Evolutionary conservation across 2,329 filamentous ascomycete genomes (phyloP).

Genomic region (Alternaria incomplexa): DNA sequence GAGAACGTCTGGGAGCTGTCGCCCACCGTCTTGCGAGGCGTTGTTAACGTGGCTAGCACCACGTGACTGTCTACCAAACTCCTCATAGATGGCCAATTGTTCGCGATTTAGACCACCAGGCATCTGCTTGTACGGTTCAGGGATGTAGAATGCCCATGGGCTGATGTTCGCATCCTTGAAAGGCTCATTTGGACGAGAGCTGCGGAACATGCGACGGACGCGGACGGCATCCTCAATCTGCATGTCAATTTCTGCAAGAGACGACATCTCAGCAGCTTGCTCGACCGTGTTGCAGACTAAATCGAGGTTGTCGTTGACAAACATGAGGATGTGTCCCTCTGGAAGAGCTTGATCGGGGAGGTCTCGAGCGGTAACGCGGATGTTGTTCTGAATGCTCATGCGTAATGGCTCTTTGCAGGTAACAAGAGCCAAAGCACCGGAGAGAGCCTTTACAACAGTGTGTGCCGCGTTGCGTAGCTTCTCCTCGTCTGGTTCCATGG

Average conservation of each 20-base stretch:
- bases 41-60: constrained; percentile 63
- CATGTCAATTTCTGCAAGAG: constrained; percentile 91
- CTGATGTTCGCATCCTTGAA: constrained; percentile 84
- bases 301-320: constrained; percentile 96
- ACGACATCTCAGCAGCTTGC: constrained; percentile 91
- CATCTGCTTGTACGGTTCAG: constrained; percentile 88
- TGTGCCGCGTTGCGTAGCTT: constrained; percentile 85
- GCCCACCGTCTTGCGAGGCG: constrained; percentile 63
- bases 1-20: constrained; percentile 67
- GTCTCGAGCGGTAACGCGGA: constrained; percentile 78
- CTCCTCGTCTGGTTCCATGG: constrained; percentile 88
- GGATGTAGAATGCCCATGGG: constrained; percentile 92
- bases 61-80: constrained; percentile 87
- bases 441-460: constrained; percentile 93
- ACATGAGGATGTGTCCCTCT: constrained; percentile 96
- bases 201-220: constrained; percentile 75
- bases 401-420: constrained; percentile 96
- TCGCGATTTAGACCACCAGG: constrained; percentile 84
- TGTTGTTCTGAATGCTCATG: constrained; percentile 97
- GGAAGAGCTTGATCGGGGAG: constrained; percentile 75
- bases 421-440: constrained; percentile 92
- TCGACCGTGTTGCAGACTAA: constrained; percentile 93
- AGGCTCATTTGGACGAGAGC: constrained; percentile 77
- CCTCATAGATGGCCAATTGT: constrained; percentile 95
- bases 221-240: constrained; percentile 85